A percentile compares a stretch with the other conserved stretches of the same genome.
phyloP scores from a whole-genome alignment of 2,329 filamentous ascomycete genomes.

The Sclerotinia sclerotiorum region DNA sequence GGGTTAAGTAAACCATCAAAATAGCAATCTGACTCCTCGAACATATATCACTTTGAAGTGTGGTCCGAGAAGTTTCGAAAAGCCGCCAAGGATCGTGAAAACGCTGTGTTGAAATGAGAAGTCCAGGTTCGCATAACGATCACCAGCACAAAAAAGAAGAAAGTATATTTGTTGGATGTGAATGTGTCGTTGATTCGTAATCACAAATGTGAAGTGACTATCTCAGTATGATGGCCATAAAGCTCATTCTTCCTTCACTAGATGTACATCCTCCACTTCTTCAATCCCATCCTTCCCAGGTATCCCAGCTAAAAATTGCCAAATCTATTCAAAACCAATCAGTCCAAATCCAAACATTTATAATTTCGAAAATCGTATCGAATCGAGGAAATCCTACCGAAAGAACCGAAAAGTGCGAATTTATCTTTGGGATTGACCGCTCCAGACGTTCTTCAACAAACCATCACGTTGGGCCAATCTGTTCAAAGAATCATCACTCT shows the following conservation, averaged over 20 bases:
- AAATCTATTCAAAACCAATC: slow-evolving; percentile 22
- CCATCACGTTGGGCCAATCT: slow-evolving; percentile 93
- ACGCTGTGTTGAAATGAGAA: slow-evolving; percentile 25
- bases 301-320: slow-evolving; percentile 21
- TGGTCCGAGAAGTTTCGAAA: slow-evolving; percentile 41
- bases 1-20: slow-evolving; percentile 34
- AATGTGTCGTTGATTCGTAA: slow-evolving; percentile 38
- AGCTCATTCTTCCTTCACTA: slow-evolving; percentile 32
- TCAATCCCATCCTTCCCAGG: slow-evolving; percentile 16
- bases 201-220: slow-evolving; percentile 38
- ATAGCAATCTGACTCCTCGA: slow-evolving; percentile 41
- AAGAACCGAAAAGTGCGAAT: slow-evolving; percentile 35
- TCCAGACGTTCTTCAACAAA: slow-evolving; percentile 97
- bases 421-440: slow-evolving; percentile 49
- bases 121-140: slow-evolving; percentile 1
- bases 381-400: slow-evolving; percentile 31
- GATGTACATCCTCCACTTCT: slow-evolving; percentile 22
- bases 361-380: not conserved
- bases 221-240: slow-evolving; percentile 38
- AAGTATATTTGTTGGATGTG: slow-evolving; percentile 33
- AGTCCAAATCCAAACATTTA: slow-evolving; percentile 4
- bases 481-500: slow-evolving; percentile 97
- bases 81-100: slow-evolving; percentile 31
- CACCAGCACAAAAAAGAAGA: slow-evolving; percentile 17
- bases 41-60: slow-evolving; percentile 39